A percentile compares a stretch with the other conserved stretches of the same genome.
Conservation (phyloP, 2,329 filamentous ascomycete genomes). For the Cephalotrichum gorgonifer region DNA sequence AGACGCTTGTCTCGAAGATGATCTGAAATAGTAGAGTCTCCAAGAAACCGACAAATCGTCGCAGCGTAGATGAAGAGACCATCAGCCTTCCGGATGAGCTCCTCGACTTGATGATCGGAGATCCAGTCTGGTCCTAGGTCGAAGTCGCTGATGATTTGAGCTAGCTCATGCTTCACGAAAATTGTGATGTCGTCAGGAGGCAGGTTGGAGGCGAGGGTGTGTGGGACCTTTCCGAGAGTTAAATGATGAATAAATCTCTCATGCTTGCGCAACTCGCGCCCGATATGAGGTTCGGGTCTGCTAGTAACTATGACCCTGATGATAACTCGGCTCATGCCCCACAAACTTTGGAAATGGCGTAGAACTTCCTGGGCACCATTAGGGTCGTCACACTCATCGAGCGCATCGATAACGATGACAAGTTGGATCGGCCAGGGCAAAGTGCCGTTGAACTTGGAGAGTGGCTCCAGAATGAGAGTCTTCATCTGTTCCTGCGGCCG, state of each 20-base stretch:
- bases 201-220: background rate
- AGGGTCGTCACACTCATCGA: constrained; percentile 3
- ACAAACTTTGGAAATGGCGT: background rate
- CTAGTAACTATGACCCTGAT: constrained; percentile 1
- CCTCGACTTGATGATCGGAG: constrained; percentile 1
- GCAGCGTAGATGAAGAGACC: constrained; percentile 19
- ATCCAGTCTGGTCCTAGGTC: background rate
- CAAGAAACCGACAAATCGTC: constrained; percentile 14
- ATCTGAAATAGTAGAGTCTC: too few species aligned
- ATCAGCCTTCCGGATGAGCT: constrained; percentile 13
- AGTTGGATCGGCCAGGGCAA: background rate
- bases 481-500: background rate
- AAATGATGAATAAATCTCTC: background rate
- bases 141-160: background rate
- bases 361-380: background rate
- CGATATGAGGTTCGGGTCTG: constrained; percentile 1
- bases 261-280: background rate
- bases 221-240: background rate
- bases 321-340: background rate
- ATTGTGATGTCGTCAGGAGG: background rate
- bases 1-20: background rate
- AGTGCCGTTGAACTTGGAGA: background rate
- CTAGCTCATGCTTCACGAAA: background rate
- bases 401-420: background rate
- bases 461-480: background rate